Conservation (phyloP, 1,284 basidiomycete species). For the Agroathelia rolfsii region DNA sequence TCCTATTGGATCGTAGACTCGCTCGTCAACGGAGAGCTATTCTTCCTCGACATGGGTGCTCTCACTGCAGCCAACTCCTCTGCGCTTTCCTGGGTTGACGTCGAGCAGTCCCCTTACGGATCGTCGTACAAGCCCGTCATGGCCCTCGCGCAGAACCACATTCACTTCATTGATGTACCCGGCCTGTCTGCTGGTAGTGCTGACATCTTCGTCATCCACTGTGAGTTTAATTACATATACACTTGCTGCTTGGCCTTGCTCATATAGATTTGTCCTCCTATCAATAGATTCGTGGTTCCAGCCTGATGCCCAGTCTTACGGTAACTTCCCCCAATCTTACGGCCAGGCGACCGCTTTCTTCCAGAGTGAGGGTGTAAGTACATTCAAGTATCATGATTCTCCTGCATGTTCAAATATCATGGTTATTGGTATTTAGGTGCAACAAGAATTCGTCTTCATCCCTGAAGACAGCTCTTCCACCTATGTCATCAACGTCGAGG, state of each 20-base stretch:
- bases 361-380: conserved; percentile 38
- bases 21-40: conserved; percentile 50
- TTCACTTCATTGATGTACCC: conserved; percentile 73
- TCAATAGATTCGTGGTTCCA: conserved; percentile 72
- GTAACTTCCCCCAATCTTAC: conserved; percentile 64
- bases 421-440: conserved; percentile 34
- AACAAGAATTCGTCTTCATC: conserved; percentile 76
- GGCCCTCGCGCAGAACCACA: conserved; percentile 71
- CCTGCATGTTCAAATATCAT: not conserved
- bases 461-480: conserved; percentile 73
- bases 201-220: conserved; percentile 83
- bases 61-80: conserved; percentile 48
- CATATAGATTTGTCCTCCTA: not conserved
- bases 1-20: conserved; percentile 35
- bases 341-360: conserved; percentile 77
- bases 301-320: conserved; percentile 58
- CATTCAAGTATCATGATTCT: conserved; percentile 5
- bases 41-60: conserved; percentile 54
- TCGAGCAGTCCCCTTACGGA: conserved; percentile 43
- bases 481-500: conserved; percentile 72
- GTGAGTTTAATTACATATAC: conserved; percentile 32
- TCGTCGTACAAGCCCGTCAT: conserved; percentile 58
- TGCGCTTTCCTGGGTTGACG: conserved; percentile 52
- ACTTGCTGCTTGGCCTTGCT: not conserved
- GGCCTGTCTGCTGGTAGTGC: conserved; percentile 54